Base-by-base conservation (phyloP, 2,329 filamentous ascomycete species). In the Raffaelea ambrosiae region DNA sequence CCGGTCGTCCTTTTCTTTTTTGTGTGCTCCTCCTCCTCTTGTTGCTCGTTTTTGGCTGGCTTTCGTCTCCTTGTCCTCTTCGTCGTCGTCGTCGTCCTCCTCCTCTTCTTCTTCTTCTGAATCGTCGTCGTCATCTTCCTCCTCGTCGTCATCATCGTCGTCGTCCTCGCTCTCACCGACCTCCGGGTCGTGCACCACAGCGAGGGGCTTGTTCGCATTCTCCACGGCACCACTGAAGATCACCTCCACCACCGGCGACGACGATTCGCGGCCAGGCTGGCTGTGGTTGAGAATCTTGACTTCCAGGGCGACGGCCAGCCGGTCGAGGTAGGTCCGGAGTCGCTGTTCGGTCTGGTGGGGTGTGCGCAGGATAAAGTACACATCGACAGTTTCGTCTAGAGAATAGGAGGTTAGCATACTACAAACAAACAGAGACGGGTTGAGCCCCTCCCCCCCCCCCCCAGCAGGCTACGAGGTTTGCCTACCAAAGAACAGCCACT, bases 401-500 rank as follows among this genome's bases (percentile, higher is more conserved):
- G 29, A 20, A 11, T 19, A 19, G 7, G 21, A 26, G 33, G 29
- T 21, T 11, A 44, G 19, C 3, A 8, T 8, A 43, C 5, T 8
- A 55, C 2, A 42, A 14, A 19, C 23, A 41, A 18, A 35, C n/a
- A 13, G 29, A n/a, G 13, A 20, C 8, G 14, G 3, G 18, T 4
- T 20, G 16, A 38, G 19, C 18, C 29, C 13, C 11, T 1, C 3
- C n/a, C n/a, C n/a, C n/a, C n/a, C n/a, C n/a, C n/a, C n/a, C n/a
- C n/a, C n/a, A n/a, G n/a, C n/a, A n/a, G n/a, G n/a, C n/a, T n/a
- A n/a, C n/a, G n/a, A n/a, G n/a, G n/a, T n/a, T n/a, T n/a, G n/a
- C 76, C 55, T 70, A 88, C 86, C 86, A 59, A 89, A 88, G 60
- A 86, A 84, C 36, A 90, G 68, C 47, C 74, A 73, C 36, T 83